Base-by-base conservation (phyloP, 495 filamentous ascomycete genomes). In the Opeltia flavorubescens region DNA sequence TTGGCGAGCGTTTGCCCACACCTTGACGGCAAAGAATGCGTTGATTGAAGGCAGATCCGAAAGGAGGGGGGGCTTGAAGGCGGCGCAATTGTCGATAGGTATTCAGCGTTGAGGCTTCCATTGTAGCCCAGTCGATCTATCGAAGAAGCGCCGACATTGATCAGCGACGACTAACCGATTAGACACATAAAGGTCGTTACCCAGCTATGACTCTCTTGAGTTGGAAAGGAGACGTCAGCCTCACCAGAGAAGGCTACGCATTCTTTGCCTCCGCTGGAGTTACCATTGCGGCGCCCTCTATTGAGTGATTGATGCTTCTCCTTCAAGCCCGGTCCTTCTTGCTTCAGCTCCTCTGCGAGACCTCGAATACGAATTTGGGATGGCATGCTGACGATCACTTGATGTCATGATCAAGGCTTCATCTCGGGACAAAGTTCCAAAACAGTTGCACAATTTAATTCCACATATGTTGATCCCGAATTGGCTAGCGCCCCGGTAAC, bases 111-210 rank as follows among this genome's bases (percentile, higher is more conserved):
- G 69, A 63, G 33, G 67, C 56, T 7, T 81, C 73, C 49, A 82
- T 75, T 17, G 70, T 66, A 5, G 70, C 63, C 82, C 82, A 86
- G 53, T 75, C 66, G 39, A 85, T 69, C 82, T 86, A 52, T n/a
- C n/a, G n/a, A n/a, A n/a, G 47, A 47, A 4, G 20, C 23, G 20
- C 3, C 18, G 30, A 13, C 35, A 34, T 35, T 13, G 13, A 11
- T 27, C 8, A 20, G 13, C 24, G 30, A 26, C 17, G 28, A 7
- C 8, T 20, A 21, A 20, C 2, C 9, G 23, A 34, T 21, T 5
- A 31, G 40, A n/a, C 33, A 13, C 29, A 25, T 30, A 50, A n/a
- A 28, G 4, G 41, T 41, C 23, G 40, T 40, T n/a, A 33, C 23
- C 13, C 20, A 49, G 2, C 18, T 15, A 2, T 47, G 35, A 29